Conservation (phyloP, 2,329 filamentous ascomycete species). For the Microsporum canis region DNA sequence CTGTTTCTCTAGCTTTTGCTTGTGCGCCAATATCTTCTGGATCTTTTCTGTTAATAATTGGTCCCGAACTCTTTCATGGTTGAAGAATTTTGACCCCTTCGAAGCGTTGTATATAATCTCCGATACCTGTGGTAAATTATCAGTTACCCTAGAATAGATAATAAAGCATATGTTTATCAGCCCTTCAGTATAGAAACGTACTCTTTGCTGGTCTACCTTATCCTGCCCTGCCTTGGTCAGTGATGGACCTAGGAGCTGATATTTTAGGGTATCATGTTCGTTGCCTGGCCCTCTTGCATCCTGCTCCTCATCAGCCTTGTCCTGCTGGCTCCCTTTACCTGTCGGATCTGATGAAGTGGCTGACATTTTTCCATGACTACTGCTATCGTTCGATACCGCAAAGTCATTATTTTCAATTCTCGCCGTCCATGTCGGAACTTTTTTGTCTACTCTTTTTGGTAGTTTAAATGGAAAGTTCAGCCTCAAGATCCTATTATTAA, state of each 20-base stretch:
- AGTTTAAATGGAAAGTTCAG: background rate
- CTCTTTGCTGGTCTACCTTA: constrained; percentile 80
- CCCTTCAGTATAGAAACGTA: constrained; percentile 22
- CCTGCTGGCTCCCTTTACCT: background rate
- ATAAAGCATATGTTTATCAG: background rate
- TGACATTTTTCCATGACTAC: constrained; percentile 6
- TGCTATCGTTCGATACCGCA: background rate
- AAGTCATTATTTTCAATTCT: background rate
- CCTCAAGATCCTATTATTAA: background rate
- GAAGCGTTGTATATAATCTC: constrained; percentile 96
- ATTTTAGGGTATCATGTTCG: constrained; percentile 61
- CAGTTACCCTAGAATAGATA: constrained; percentile 7
- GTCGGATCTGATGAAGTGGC: background rate
- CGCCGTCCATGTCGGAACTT: background rate
- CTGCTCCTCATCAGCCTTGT: background rate
- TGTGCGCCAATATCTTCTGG: constrained; percentile 62
- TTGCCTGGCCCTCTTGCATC: background rate
- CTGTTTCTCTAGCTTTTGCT: constrained; percentile 60
- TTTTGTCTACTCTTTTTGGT: no score
- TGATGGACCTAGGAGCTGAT: constrained; percentile 79
- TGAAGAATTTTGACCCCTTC: constrained; percentile 93
- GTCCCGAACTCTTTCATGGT: constrained; percentile 75
- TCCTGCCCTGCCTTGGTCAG: constrained; percentile 91
- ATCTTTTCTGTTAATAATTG: constrained; percentile 77
- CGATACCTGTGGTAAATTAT: constrained; percentile 52